Percentiles rank a stretch among this genome's conserved stretches.
Conservation (phyloP, 2,329 filamentous ascomycete genomes). For the Alternaria angustiovoidea region DNA sequence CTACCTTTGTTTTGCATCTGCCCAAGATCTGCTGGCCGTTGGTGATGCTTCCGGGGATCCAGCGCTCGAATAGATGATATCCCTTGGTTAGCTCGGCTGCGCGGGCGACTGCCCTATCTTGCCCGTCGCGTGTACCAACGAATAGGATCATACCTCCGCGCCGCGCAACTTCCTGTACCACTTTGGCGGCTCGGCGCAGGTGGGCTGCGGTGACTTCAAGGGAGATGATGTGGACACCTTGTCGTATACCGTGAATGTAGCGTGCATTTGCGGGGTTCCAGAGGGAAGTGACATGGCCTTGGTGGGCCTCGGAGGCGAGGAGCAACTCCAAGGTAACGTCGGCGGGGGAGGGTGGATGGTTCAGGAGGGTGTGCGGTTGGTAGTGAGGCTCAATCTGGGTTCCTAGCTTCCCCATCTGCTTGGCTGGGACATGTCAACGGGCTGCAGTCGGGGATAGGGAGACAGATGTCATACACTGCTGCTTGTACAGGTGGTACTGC, state of each 20-base stretch:
- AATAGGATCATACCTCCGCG: slow-evolving; percentile 87
- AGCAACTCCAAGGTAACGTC: slow-evolving; percentile 91
- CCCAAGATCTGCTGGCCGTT: slow-evolving; percentile 91
- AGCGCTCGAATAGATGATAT: slow-evolving; percentile 91
- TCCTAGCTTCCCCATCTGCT: slow-evolving; percentile 50
- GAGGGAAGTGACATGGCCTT: slow-evolving; percentile 87
- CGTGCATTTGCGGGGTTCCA: slow-evolving; percentile 96
- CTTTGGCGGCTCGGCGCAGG: slow-evolving; percentile 88
- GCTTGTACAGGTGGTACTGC: slow-evolving; percentile 55
- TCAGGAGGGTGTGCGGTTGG: slow-evolving; percentile 70
- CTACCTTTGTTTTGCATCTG: slow-evolving; percentile 72
- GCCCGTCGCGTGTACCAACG: slow-evolving; percentile 84
- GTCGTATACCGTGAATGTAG: slow-evolving; percentile 90
- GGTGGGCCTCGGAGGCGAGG: slow-evolving; percentile 58
- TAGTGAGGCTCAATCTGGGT: slow-evolving; percentile 62
- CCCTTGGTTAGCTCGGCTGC: slow-evolving; percentile 80
- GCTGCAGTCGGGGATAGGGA: background rate
- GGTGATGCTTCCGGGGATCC: slow-evolving; percentile 90
- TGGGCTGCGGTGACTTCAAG: slow-evolving; percentile 89
- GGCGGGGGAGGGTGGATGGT: slow-evolving; percentile 75
- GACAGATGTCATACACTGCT: slow-evolving; percentile 44
- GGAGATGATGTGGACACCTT: slow-evolving; percentile 91
- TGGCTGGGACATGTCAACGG: slow-evolving; percentile 38
- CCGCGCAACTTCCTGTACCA: slow-evolving; percentile 86
- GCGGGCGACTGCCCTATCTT: slow-evolving; percentile 80